A percentile compares a stretch with the other conserved stretches of the same genome.
Conservation (phyloP, 306 rosid species). For the Vachellia pachyceras region DNA sequence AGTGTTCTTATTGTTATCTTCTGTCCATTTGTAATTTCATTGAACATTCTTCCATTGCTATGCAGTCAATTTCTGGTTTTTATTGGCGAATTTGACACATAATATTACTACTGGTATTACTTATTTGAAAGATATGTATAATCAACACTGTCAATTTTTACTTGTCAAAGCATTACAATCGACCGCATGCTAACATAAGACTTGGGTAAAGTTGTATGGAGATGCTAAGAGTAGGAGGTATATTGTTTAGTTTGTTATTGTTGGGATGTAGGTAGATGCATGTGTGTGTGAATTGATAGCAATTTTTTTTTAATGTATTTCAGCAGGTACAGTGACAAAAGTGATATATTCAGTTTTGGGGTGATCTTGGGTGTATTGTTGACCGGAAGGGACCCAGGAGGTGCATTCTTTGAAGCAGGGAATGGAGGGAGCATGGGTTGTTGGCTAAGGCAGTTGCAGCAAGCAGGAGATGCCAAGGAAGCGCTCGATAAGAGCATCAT, state of each 20-base stretch:
- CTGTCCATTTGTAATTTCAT: neutral
- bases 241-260: neutral
- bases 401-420: slow-evolving; percentile 78
- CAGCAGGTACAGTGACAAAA: slow-evolving; percentile 85
- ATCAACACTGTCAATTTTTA: slow-evolving; percentile 21
- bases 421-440: slow-evolving; percentile 82
- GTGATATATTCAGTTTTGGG: slow-evolving; percentile 96
- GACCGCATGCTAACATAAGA: neutral
- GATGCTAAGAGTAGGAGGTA: neutral
- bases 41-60: neutral
- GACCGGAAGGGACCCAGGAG: slow-evolving; percentile 81
- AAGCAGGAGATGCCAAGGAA: slow-evolving; percentile 79
- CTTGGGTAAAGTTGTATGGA: neutral
- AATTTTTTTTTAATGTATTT: slow-evolving; percentile 30
- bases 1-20: slow-evolving; percentile 4
- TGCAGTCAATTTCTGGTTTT: neutral
- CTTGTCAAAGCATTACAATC: slow-evolving; percentile 15
- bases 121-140: neutral
- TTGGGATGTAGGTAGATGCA: neutral
- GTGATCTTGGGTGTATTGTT: slow-evolving; percentile 80
- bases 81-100: neutral
- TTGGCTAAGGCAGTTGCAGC: slow-evolving; percentile 89
- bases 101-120: neutral
- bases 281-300: neutral
- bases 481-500: slow-evolving; percentile 81